Percentiles rank a stretch among this genome's conserved stretches.
Conservation (phyloP, 179 eudicot genomes). For the Vitellaria paradoxa region DNA sequence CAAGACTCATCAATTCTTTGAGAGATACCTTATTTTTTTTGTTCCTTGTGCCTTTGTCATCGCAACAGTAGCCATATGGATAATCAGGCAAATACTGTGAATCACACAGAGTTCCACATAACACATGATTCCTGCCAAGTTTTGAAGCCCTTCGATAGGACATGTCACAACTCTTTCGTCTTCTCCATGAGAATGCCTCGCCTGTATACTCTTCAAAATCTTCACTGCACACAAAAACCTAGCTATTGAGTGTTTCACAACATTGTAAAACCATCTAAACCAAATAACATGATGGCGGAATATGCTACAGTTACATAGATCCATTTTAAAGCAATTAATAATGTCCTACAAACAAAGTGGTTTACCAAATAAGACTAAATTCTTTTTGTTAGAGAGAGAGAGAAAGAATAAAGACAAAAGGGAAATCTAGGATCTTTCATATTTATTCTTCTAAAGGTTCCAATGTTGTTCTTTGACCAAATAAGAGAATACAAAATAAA, state of each 20-base stretch:
- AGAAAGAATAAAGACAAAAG: neutral
- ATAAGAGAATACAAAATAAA: neutral
- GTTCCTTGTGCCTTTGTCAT: constrained; percentile 35
- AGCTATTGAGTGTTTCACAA: neutral
- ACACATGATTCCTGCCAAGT: constrained; percentile 40
- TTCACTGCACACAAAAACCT: constrained; percentile 47
- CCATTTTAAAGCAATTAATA: neutral
- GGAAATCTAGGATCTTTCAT: neutral
- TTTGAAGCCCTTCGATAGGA: constrained; percentile 44
- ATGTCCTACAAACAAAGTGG: neutral
- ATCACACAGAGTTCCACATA: constrained; percentile 31
- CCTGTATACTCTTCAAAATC: constrained; percentile 51
- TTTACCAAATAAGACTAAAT: neutral
- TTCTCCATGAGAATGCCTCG: constrained; percentile 50
- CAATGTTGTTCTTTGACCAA: neutral
- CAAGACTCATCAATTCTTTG: neutral
- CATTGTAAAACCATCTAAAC: constrained; percentile 4
- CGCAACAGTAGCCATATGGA: constrained; percentile 28
- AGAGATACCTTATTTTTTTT: constrained; percentile 55
- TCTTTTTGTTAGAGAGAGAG: neutral
- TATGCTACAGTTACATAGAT: neutral
- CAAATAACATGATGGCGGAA: neutral
- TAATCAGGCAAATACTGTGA: constrained; percentile 31
- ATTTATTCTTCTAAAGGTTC: neutral
- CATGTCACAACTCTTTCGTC: constrained; percentile 35